A percentile compares a stretch with the other conserved stretches of the same genome.
phyloP scores from a whole-genome alignment of 1,284 basidiomycete genomes.

The Trichosporon sp. region DNA sequence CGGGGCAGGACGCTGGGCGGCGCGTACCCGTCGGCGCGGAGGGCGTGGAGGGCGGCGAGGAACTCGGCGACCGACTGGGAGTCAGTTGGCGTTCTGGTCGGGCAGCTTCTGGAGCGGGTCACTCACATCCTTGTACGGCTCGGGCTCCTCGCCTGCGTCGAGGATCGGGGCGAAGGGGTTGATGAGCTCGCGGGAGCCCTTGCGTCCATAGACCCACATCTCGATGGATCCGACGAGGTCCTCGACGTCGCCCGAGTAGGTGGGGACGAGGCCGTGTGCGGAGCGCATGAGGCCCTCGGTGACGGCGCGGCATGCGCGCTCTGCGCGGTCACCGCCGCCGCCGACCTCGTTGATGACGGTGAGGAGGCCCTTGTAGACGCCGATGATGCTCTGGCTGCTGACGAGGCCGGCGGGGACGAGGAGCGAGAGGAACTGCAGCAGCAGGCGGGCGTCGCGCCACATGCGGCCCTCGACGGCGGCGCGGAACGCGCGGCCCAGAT shows the following conservation, averaged over 20 bases:
- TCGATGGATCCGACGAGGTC: slow-evolving; percentile 37
- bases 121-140: slow-evolving; percentile 37
- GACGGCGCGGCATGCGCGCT: slow-evolving; percentile 77
- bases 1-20: slow-evolving; percentile 55
- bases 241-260: slow-evolving; percentile 36
- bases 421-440: slow-evolving; percentile 88
- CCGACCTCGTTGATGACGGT: slow-evolving; percentile 84
- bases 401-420: slow-evolving; percentile 70
- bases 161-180: slow-evolving; percentile 39
- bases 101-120: background rate
- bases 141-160: slow-evolving; percentile 30
- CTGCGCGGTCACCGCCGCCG: slow-evolving; percentile 77
- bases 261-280: slow-evolving; percentile 32
- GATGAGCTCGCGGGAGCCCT: slow-evolving; percentile 26
- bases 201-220: slow-evolving; percentile 34
- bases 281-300: slow-evolving; percentile 73
- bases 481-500: slow-evolving; percentile 82
- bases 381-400: slow-evolving; percentile 67
- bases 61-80: slow-evolving; percentile 38
- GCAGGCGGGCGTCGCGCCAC: slow-evolving; percentile 81
- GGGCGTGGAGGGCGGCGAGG: slow-evolving; percentile 33
- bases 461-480: slow-evolving; percentile 75
- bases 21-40: slow-evolving; percentile 30
- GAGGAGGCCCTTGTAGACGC: slow-evolving; percentile 72
- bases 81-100: background rate